Base-by-base conservation (phyloP, 495 filamentous ascomycete genomes). In the Articulospora tetracladia region DNA sequence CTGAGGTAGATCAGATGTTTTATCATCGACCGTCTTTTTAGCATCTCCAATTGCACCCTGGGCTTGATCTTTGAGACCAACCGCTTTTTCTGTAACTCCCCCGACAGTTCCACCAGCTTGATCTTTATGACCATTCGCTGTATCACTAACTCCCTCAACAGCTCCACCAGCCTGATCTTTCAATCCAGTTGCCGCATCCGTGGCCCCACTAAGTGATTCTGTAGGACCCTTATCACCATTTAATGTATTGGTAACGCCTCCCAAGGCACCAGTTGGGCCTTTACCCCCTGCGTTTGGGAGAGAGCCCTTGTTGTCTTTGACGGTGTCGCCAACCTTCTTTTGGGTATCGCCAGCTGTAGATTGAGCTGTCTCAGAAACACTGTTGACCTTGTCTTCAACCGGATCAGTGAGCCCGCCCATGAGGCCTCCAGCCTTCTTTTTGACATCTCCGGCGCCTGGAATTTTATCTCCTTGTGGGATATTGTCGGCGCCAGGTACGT, bases 401-500 rank as follows among this genome's bases (percentile, higher is more conserved):
- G n/a, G n/a, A 20, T 53, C 51, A 2, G 25, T 10, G 51, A 50
- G 47, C 11, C 47, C 47, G 2, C 47, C 47, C 4, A 19, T 12
- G 15, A 55, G 32, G 23, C 53, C 32, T 23, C 23, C 23, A 23
- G 36, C 6, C 39, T 57, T 57, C 25, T 57, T 56, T 32, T 39
- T 36, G n/a, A 36, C 50, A 53, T 27, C 34, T 20, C 19, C 34
- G 25, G 34, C 54, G n/a, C n/a, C n/a, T n/a, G n/a, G n/a, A n/a
- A n/a, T n/a, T n/a, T n/a, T 49, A 12, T 46, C 56, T 23, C 58
- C 58, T 34, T 11, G 19, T 30, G 58, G 58, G 3, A 55, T 36
- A 17, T 15, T 32, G n/a, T 53, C 58, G 8, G 56, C 34, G n/a
- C 28, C 44, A 22, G 50, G 58, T 30, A 54, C 20, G 10, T 23